Evolutionary conservation across 768 basidiomycete genomes (phyloP).

Genomic region (Infundibulicybe gibba): DNA sequence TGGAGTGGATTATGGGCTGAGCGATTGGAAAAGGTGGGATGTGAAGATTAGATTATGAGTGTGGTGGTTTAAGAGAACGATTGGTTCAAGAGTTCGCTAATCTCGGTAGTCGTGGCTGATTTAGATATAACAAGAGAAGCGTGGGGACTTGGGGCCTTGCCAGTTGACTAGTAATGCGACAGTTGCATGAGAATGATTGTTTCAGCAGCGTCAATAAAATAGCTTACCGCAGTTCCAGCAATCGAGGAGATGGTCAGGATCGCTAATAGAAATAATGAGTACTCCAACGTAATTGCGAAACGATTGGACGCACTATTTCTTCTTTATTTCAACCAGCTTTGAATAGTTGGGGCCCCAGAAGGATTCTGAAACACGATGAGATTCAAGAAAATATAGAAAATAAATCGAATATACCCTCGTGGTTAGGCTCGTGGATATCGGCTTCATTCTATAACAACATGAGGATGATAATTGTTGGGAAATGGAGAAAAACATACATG

Average conservation of each 20-base stretch:
- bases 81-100: no score
- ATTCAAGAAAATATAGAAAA: not conserved
- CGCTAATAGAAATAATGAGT: constrained; percentile 21
- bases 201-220: not conserved
- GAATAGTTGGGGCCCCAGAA: constrained; percentile 45
- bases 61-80: no score
- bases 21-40: no score
- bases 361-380: constrained; percentile 11
- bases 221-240: constrained; percentile 48
- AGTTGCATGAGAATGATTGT: not conserved
- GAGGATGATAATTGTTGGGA: no score
- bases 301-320: constrained; percentile 37
- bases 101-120: not conserved
- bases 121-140: constrained; percentile 3
- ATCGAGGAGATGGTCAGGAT: constrained; percentile 42
- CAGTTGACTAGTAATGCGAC: not conserved
- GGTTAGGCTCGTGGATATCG: constrained; percentile 44
- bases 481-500: constrained; percentile 22
- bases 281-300: not conserved
- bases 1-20: no score
- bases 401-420: constrained; percentile 25
- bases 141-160: not conserved
- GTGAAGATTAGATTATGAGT: no score
- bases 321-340: constrained; percentile 35
- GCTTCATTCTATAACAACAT: constrained; percentile 36